phyloP scores from a whole-genome alignment of 495 filamentous ascomycete genomes.

The Penicillium silybi region DNA sequence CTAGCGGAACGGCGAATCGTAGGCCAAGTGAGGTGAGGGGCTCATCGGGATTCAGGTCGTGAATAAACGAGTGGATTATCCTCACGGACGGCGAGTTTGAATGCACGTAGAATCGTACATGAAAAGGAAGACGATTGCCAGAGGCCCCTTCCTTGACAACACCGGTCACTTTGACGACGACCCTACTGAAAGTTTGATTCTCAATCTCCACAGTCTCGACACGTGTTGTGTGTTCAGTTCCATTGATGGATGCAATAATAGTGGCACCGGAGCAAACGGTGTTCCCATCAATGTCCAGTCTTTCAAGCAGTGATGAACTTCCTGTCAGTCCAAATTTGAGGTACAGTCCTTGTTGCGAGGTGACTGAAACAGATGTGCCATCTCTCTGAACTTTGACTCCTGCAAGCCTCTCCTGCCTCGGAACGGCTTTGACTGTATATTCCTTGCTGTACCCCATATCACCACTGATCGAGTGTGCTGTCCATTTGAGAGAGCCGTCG shows the following conservation, averaged over 20 bases:
- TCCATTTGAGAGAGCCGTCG: conserved; percentile 20
- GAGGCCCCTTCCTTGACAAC: neutral
- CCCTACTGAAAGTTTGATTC: conserved; percentile 9
- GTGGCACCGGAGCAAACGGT: conserved; percentile 10
- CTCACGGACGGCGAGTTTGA: conserved; percentile 30
- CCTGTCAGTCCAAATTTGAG: conserved; percentile 6
- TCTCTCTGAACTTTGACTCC: conserved; percentile 1
- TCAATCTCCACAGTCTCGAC: conserved; percentile 7
- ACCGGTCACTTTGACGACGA: conserved; percentile 11
- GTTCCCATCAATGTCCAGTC: conserved; percentile 3
- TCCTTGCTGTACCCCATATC: conserved; percentile 8
- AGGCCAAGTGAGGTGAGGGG: conserved; percentile 35
- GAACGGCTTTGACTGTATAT: conserved; percentile 8
- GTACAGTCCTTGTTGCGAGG: neutral
- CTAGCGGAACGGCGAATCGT: conserved; percentile 33
- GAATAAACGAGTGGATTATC: conserved; percentile 32
- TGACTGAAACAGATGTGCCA: neutral
- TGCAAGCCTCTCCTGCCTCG: neutral
- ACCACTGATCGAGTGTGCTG: conserved; percentile 10
- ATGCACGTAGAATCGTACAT: conserved; percentile 40
- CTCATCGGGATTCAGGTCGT: conserved; percentile 28
- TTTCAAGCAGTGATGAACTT: conserved; percentile 5
- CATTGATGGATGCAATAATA: conserved; percentile 12
- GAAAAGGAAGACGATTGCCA: conserved; percentile 30
- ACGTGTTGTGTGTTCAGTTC: conserved; percentile 1